These are phyloP conservation scores for Aspergillus cavernicola DNA, from an alignment of 495 filamentous ascomycete genomes.

Conservation along the genomic window DNA sequence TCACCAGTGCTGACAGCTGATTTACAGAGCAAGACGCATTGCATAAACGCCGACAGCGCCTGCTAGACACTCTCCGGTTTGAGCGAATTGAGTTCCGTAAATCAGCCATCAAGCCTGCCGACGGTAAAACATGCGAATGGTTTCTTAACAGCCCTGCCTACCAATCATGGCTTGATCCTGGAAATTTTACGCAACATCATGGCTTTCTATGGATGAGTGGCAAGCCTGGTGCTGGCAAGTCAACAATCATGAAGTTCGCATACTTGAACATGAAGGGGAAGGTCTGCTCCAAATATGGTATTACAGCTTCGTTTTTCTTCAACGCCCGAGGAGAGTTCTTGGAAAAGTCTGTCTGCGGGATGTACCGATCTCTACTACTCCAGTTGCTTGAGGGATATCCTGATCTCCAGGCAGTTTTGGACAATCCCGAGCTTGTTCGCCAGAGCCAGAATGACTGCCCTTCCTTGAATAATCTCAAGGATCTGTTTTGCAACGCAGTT, in stretches of 20 bases:
- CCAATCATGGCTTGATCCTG: conserved; percentile 41
- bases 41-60: conserved; percentile 9
- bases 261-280: conserved; percentile 21
- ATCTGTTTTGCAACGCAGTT: conserved; percentile 19
- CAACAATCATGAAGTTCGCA: conserved; percentile 48
- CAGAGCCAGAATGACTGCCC: conserved; percentile 3
- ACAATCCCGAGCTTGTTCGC: conserved; percentile 13
- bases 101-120: conserved; percentile 21
- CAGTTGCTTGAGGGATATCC: conserved; percentile 30
- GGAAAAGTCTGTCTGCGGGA: conserved; percentile 49
- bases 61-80: conserved; percentile 28
- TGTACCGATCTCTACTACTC: conserved; percentile 51
- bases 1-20: background rate
- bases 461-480: conserved; percentile 20
- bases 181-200: conserved; percentile 33
- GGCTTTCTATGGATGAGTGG: conserved; percentile 58
- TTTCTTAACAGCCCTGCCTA: conserved; percentile 40
- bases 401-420: conserved; percentile 23
- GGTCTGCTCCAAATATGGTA: background rate
- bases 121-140: conserved; percentile 48
- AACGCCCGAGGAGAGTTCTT: conserved; percentile 44
- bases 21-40: background rate
- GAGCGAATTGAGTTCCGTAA: conserved; percentile 26
- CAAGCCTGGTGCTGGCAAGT: conserved; percentile 55
- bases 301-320: conserved; percentile 50